Base-by-base conservation (phyloP, 225 moss, liverwort and hornwort genomes). In the Physcomitrium patens region DNA sequence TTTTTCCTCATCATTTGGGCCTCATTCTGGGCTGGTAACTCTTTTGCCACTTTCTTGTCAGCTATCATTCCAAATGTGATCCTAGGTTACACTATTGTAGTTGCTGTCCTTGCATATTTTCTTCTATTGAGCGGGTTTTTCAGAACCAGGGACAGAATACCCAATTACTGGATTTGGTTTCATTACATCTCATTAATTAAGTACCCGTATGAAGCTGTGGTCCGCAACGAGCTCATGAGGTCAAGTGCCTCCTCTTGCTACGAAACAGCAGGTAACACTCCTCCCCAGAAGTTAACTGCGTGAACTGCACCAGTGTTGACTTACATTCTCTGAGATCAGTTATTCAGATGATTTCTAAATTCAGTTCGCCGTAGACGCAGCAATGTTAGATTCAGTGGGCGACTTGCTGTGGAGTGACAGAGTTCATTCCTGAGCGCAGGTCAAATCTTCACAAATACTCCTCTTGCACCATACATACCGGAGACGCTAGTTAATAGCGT, bases 1-100 rank as follows among this genome's bases (percentile, higher is more conserved):
- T 94, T 96, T 69, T 94, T 96, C 75, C 74, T 96, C 47, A 85
- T 91, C 28, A 91, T 91, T n/a, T 96, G 94, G 96, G 92, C 96
- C 45, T 91, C 94, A 6, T 96, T 96, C 74, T 94, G 96, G 96
- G 89, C 94, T 3, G 96, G 94, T 2, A 96, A 92, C 69, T 90
- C 92, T 45, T 96, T 96, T 67, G 94, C 92, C 42, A 96, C 96
- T 16, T 86, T 94, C 63, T 79, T 92, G 37, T 92, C 92, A 42
- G 94, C 90, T 17, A 79, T 96, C 56, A 91, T 94, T 23, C 96
- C 96, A n/a, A 94, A 94, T 42, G 94, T 96, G 42, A 94, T 96
- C 68, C 81, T 94, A 45, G 96, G 96, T 20, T 96, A 94, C 81
- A 94, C 92, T 17, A 83, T 91, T 12, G 96, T 91, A 16, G 94